Evolutionary conservation across 495 filamentous ascomycete species (phyloP).

Genomic region (Trichoderma erinaceum): DNA sequence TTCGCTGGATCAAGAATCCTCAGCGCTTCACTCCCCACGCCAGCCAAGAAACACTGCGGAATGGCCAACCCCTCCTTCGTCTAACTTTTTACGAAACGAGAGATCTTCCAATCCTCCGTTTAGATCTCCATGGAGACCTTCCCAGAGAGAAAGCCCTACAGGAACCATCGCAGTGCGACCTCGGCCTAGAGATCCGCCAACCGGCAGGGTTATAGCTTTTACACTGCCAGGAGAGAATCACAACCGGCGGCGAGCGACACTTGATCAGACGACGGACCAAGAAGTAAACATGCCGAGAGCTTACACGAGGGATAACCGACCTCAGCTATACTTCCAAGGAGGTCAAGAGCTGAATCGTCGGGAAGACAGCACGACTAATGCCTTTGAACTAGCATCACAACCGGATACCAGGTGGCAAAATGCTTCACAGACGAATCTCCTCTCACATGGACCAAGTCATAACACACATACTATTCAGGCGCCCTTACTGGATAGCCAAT

Average conservation of each 20-base stretch:
- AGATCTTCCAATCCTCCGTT: neutral
- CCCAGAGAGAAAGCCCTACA: neutral
- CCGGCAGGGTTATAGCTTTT: neutral
- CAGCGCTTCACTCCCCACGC: neutral
- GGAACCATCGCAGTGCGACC: neutral
- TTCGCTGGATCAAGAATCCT: neutral
- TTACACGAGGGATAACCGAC: too few species aligned
- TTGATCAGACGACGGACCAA: neutral
- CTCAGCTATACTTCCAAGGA: neutral
- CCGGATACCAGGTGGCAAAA: neutral
- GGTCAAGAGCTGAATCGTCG: neutral
- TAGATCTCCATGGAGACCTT: neutral
- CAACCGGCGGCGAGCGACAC: neutral
- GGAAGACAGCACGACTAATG: neutral
- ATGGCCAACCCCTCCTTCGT: conserved; percentile 1
- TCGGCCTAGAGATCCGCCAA: neutral
- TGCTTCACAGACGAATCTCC: neutral
- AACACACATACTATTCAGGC: neutral
- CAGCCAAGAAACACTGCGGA: neutral
- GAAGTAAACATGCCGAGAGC: neutral
- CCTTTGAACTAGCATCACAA: neutral
- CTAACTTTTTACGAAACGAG: neutral
- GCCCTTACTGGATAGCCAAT: neutral
- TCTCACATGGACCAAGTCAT: neutral
- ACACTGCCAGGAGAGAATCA: neutral